Evolutionary conservation across 352 stramenopile species (phyloP), one percentile per base, ranked within the genome.

Genomic region (Phytopythium aichiense): DNA sequence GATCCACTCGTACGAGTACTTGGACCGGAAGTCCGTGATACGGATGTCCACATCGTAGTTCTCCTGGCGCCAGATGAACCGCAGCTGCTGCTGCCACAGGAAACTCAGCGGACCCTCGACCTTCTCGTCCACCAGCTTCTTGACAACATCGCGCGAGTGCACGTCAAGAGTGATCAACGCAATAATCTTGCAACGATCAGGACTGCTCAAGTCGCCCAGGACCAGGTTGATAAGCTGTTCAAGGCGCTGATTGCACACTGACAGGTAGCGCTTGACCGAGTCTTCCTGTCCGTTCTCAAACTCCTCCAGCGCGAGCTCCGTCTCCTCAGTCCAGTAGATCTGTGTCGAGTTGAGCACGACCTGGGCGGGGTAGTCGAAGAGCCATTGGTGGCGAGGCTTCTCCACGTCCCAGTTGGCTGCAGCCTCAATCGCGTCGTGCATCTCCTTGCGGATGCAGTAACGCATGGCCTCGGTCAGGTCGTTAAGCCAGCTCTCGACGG

Each of bases 301-400:
- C 66, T 96, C 87, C 61, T 95, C 86, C 4, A 96, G 63, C 2
- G 86, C 85, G 61, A 96, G 83, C 64, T 98, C 94, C 2, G 96
- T 98, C 74, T 98, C 94, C 63, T 99, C 95, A 0, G 95, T 98
- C 96, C 96, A 99, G 67, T 98, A 98, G 42, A 96, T 95, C 57
- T 94, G 87, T 43, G 87, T 94, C 3, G 84, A 83, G 56, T 92
- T 94, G 11, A 97, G 64, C 37, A 94, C 87, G 20, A 96, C 88
- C 55, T 96, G 90, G 2, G 88, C 85, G 20, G 96, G 95, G 73
- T 98, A 99, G 64, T 98, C 89, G 68, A 99, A 99, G 3, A 99
- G 76, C 97, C 97, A 99, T 60, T 98, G 90, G 48, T 99, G 96
- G 8, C 97, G 83, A 42, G 97, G 95, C 48, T 98, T 97, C 64